These are phyloP conservation scores for Stephanodiscus triporus DNA, from an alignment of 108 stramenopile species.

Conservation along the genomic window DNA sequence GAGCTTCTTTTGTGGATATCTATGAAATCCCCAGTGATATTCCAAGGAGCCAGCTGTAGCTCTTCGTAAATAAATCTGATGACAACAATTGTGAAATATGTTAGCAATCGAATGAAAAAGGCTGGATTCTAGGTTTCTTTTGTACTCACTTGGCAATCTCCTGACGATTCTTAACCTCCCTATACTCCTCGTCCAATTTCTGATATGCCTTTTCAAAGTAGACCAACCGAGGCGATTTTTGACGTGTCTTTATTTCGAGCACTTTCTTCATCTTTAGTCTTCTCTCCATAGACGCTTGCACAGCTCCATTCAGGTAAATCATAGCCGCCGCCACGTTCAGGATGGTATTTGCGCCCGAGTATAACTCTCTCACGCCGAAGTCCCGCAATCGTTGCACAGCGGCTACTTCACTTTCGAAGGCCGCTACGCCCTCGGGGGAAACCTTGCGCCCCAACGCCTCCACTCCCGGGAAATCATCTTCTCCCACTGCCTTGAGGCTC, in stretches of 20 bases:
- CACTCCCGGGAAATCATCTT: constrained; percentile 79
- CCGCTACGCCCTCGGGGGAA: constrained; percentile 75
- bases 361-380: constrained; percentile 77
- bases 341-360: constrained; percentile 60
- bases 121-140: neutral
- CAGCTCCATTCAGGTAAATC: constrained; percentile 75
- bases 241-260: constrained; percentile 56
- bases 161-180: constrained; percentile 66
- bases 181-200: constrained; percentile 64
- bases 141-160: constrained; percentile 70
- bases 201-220: constrained; percentile 69
- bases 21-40: constrained; percentile 82
- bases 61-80: constrained; percentile 84
- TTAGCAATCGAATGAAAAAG: neutral
- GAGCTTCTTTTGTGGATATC: constrained; percentile 87
- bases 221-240: constrained; percentile 46
- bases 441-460: constrained; percentile 68
- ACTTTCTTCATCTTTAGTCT: constrained; percentile 73
- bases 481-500: constrained; percentile 64
- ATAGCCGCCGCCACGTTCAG: constrained; percentile 72
- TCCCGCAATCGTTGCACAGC: constrained; percentile 70
- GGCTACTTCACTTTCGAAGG: constrained; percentile 70
- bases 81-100: neutral
- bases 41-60: constrained; percentile 83
- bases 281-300: constrained; percentile 62